Percentiles rank a stretch among this genome's conserved stretches.
These are phyloP conservation scores for Catunica adiposa DNA, from an alignment of 2,329 filamentous ascomycete genomes.

Conservation along the genomic window DNA sequence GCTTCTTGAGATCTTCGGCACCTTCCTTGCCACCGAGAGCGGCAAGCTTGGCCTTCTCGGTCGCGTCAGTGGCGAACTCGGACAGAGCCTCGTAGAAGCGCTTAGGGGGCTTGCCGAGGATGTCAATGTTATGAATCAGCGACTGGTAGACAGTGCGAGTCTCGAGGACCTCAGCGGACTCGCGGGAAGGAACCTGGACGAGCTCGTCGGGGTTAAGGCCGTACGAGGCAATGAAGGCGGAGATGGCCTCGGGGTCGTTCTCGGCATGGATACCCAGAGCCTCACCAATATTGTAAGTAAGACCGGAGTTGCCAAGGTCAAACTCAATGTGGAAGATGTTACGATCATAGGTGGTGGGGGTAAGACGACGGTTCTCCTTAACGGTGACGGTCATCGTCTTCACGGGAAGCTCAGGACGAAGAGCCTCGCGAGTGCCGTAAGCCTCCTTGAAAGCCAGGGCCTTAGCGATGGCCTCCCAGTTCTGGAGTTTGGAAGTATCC, in stretches of 20 bases:
- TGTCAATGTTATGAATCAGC: slow-evolving; percentile 81
- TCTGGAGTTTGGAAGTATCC: slow-evolving; percentile 44
- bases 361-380: slow-evolving; percentile 89
- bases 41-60: slow-evolving; percentile 65
- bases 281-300: slow-evolving; percentile 94
- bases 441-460: slow-evolving; percentile 88
- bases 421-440: slow-evolving; percentile 52
- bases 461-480: slow-evolving; percentile 76
- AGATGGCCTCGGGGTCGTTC: slow-evolving; percentile 65
- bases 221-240: slow-evolving; percentile 79
- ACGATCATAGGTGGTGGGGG: slow-evolving; percentile 74
- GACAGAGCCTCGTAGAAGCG: slow-evolving; percentile 90
- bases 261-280: slow-evolving; percentile 91
- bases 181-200: slow-evolving; percentile 80
- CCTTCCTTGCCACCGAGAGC: slow-evolving; percentile 64
- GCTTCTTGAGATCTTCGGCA: slow-evolving; percentile 78
- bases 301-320: slow-evolving; percentile 75
- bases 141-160: slow-evolving; percentile 88
- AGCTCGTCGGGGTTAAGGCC: slow-evolving; percentile 67
- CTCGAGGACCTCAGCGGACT: slow-evolving; percentile 57
- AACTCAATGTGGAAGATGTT: slow-evolving; percentile 99
- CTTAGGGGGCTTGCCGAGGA: slow-evolving; percentile 93
- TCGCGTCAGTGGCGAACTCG: slow-evolving; percentile 67
- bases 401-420: slow-evolving; percentile 72
- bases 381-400: slow-evolving; percentile 81